Evolutionary conservation across 495 filamentous ascomycete species (phyloP).

Genomic region (Penicillium subrubescens): DNA sequence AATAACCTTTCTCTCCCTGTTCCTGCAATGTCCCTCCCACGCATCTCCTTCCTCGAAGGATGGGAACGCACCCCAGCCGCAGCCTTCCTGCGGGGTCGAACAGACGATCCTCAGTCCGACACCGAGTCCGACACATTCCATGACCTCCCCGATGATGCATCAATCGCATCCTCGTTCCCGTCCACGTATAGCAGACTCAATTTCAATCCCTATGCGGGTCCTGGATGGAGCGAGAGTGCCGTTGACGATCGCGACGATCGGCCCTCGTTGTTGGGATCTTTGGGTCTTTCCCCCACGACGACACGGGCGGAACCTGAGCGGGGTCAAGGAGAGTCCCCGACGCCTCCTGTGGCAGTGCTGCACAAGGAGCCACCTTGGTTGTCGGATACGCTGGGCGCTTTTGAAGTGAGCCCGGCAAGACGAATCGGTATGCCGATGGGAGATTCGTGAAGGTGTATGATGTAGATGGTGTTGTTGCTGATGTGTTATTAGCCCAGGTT

Average conservation of each 20-base stretch:
- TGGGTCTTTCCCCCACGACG: slow-evolving; percentile 25
- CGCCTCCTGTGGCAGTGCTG: not conserved
- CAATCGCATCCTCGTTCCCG: slow-evolving; percentile 45
- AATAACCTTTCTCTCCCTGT: not conserved
- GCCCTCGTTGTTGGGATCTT: slow-evolving; percentile 25
- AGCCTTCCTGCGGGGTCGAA: slow-evolving; percentile 32
- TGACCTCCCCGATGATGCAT: slow-evolving; percentile 36
- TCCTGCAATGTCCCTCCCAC: slow-evolving; percentile 34
- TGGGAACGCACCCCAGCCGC: slow-evolving; percentile 45
- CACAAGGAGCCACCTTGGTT: slow-evolving; percentile 20
- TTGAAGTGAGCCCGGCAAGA: slow-evolving; percentile 66
- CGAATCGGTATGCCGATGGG: slow-evolving; percentile 58
- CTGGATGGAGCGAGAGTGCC: slow-evolving; percentile 38
- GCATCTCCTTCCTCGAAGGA: slow-evolving; percentile 45
- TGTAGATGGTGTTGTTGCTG: not conserved
- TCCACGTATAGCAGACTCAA: slow-evolving; percentile 44
- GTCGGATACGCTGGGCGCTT: slow-evolving; percentile 61
- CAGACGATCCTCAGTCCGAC: slow-evolving; percentile 28
- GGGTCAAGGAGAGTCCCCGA: not conserved
- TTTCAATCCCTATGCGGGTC: slow-evolving; percentile 50
- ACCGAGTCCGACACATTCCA: slow-evolving; percentile 34
- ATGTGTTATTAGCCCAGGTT: slow-evolving; percentile 37
- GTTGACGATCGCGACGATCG: slow-evolving; percentile 36
- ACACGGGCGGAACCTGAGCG: slow-evolving; percentile 22
- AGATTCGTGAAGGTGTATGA: not conserved